Conservation (phyloP, 768 basidiomycete species). For the Galerina marginata region DNA sequence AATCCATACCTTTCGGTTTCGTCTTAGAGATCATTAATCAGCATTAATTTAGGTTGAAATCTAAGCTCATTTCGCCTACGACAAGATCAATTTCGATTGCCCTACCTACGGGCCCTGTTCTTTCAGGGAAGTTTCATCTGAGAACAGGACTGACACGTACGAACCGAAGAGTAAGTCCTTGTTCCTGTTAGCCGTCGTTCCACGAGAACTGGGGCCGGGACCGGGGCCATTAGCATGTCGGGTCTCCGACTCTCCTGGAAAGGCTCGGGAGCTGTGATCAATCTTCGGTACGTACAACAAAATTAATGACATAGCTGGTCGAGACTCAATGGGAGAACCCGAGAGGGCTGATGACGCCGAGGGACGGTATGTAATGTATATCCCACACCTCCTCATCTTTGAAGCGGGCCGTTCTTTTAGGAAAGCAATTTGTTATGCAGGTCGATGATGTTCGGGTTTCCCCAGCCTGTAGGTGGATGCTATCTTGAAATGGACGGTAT, state of each 20-base stretch:
- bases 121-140: neutral
- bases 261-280: conserved; percentile 1
- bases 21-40: too few relatives aligned
- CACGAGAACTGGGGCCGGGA: neutral
- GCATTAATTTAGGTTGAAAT: too few relatives aligned
- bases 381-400: conserved; percentile 5
- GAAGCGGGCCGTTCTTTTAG: conserved; percentile 4
- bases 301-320: neutral
- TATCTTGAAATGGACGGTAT: neutral
- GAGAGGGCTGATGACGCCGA: neutral
- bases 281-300: neutral
- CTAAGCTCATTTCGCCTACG: neutral
- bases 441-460: neutral
- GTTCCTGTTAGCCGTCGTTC: neutral
- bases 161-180: neutral
- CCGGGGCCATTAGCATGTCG: neutral
- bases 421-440: neutral
- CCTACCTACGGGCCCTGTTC: neutral
- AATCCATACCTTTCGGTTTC: too few relatives aligned
- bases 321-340: conserved; percentile 6
- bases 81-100: neutral
- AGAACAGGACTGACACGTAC: neutral
- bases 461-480: neutral
- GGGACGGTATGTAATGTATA: neutral
- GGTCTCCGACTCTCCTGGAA: neutral